These are phyloP conservation scores for Neonectria hederae DNA, from an alignment of 2,329 filamentous ascomycete genomes.

Conservation along the genomic window DNA sequence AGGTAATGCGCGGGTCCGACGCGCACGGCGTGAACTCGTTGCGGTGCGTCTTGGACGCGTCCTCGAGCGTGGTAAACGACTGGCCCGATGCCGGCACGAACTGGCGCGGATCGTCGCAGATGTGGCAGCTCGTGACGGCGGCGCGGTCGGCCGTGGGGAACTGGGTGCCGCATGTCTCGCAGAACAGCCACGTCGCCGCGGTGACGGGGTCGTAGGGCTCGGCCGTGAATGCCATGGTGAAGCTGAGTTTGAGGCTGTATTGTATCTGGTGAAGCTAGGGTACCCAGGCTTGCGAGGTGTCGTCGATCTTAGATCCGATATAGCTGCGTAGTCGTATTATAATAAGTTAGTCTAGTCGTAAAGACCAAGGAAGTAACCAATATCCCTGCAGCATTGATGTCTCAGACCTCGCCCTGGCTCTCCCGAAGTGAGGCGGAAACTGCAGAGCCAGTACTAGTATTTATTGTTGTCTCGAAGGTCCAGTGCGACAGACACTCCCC, in stretches of 20 bases:
- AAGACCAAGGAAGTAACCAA: background rate
- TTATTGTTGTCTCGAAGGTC: background rate
- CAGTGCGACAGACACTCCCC: background rate
- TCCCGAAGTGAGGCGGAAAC: background rate
- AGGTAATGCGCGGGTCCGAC: conserved; percentile 55
- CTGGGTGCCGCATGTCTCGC: conserved; percentile 76
- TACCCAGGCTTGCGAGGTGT: conserved; percentile 5
- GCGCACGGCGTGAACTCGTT: conserved; percentile 64
- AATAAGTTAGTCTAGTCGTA: background rate
- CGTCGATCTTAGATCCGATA: background rate
- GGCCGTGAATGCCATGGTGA: conserved; percentile 28
- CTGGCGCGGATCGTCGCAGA: conserved; percentile 79
- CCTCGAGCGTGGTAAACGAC: conserved; percentile 69
- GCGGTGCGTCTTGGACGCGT: conserved; percentile 54
- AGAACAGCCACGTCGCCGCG: conserved; percentile 59
- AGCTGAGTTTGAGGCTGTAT: background rate
- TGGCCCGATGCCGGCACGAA: conserved; percentile 69
- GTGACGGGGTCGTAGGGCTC: conserved; percentile 37
- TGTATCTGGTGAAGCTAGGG: conserved; percentile 11
- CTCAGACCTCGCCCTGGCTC: background rate
- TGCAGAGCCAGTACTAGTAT: background rate
- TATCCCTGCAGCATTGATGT: background rate
- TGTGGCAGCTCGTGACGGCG: conserved; percentile 66
- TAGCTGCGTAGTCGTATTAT: background rate
- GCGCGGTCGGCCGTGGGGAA: conserved; percentile 56